Evolutionary conservation across 2,329 filamentous ascomycete species (phyloP).

Genomic region (Aspergillus puulaauensis): DNA sequence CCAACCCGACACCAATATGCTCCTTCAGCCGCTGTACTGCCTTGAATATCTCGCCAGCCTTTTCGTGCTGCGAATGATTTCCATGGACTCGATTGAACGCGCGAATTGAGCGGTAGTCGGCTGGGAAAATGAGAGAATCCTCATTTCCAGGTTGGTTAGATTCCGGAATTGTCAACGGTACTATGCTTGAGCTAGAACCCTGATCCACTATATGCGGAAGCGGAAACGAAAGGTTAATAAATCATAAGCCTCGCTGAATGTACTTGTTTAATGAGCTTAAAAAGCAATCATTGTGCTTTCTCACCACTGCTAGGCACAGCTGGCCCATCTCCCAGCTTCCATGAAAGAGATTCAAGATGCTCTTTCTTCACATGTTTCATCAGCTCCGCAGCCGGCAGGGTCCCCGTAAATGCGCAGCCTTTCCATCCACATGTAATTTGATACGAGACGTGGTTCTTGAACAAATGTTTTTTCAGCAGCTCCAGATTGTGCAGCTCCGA

Average conservation of each 20-base stretch:
- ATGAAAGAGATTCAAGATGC: slow-evolving; percentile 57
- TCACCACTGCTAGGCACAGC: slow-evolving; percentile 57
- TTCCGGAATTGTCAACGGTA: slow-evolving; percentile 47
- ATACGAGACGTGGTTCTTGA: slow-evolving; percentile 52
- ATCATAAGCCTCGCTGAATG: neutral
- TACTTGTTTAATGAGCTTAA: slow-evolving; percentile 4
- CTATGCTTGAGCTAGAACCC: slow-evolving; percentile 7
- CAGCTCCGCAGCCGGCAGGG: slow-evolving; percentile 41
- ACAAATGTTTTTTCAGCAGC: slow-evolving; percentile 58
- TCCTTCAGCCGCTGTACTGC: slow-evolving; percentile 52
- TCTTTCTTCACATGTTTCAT: slow-evolving; percentile 51
- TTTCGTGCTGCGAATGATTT: slow-evolving; percentile 44
- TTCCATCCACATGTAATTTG: slow-evolving; percentile 28
- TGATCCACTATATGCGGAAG: slow-evolving; percentile 17
- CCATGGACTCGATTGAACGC: slow-evolving; percentile 46
- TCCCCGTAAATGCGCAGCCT: slow-evolving; percentile 20
- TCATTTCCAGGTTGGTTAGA: slow-evolving; percentile 27
- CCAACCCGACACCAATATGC: slow-evolving; percentile 54
- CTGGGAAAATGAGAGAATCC: slow-evolving; percentile 38
- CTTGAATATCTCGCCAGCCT: slow-evolving; percentile 45
- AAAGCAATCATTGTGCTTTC: slow-evolving; percentile 34
- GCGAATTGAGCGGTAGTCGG: slow-evolving; percentile 34
- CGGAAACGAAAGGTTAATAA: slow-evolving; percentile 19
- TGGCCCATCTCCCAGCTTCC: slow-evolving; percentile 61
- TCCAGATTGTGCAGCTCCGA: slow-evolving; percentile 63